Evolutionary conservation across 352 stramenopile species (phyloP), one percentile per base, ranked within the genome.

Genomic region (Globisporangium irregulare): DNA sequence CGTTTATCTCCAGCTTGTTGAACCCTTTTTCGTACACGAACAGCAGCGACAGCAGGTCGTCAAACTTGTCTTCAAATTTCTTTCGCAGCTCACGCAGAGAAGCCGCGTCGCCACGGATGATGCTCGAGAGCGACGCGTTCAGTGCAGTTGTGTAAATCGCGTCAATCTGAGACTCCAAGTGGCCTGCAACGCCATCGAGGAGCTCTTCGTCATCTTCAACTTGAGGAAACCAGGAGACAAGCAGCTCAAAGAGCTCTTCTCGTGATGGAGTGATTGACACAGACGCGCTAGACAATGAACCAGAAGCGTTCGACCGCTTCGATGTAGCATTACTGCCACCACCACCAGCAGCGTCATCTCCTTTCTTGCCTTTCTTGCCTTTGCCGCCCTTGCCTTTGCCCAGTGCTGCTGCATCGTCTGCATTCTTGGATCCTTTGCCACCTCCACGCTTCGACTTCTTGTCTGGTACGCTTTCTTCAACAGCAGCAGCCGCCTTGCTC

Each of bases 1-100:
- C 83, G 36, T 81, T 73, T 29, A 83, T 75, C 59, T 74, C 74
- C 5, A 95, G 72, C 67, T 95, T 95, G 72, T 83, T 81, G 51
- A 84, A 80, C 0, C 81, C 84, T 60, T 92, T 93, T 55, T 92
- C 82, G 18, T 84, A 73, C 36, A 90, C 55, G 18, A 79, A 22
- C 20, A 95, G 65, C 41, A 75, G 76, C 29, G 75, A 64, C 12
- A 85, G 69, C 8, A 79, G 69, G 34, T 91, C 82, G 72, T 95
- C 84, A 41, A 95, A 92, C 2, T 69, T 73, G 56, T 92, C 84
- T 67, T 95, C 87, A 50, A 95, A 95, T 48, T 72, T 78, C 70
- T 86, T 87, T 20, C 80, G 78, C 29, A 93, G 54, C 56, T 93
- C 86, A 22, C 83, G 85, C 20, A 92, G 60, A 38, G 82, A 90